phyloP scores from a whole-genome alignment of 495 filamentous ascomycete genomes.

The Aspergillus mulundensis region DNA sequence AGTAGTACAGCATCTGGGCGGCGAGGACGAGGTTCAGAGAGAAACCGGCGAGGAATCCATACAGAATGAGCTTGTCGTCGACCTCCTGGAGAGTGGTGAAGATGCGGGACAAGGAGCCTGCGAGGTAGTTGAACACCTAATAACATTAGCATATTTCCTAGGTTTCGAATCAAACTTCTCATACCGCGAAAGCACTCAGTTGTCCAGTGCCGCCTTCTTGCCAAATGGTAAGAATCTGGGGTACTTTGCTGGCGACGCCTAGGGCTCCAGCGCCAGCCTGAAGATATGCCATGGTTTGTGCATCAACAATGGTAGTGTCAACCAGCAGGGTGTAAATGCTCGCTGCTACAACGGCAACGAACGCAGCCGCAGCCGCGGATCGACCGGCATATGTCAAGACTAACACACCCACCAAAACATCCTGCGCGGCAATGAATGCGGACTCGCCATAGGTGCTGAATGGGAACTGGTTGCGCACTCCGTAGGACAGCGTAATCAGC shows the following conservation, averaged over 20 bases:
- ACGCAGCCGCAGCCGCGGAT: constrained; percentile 58
- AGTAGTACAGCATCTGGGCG: constrained; percentile 92
- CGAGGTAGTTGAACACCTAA: constrained; percentile 96
- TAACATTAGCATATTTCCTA: constrained; percentile 9
- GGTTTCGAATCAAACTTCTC: constrained; percentile 27
- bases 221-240: constrained; percentile 85
- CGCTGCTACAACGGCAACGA: constrained; percentile 69
- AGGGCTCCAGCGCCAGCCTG: constrained; percentile 83
- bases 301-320: constrained; percentile 60
- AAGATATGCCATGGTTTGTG: constrained; percentile 64
- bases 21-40: constrained; percentile 81
- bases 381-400: constrained; percentile 76
- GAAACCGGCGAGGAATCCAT: constrained; percentile 87
- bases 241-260: constrained; percentile 81
- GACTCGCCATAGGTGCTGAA: constrained; percentile 97
- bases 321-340: constrained; percentile 65
- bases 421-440: constrained; percentile 83
- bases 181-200: constrained; percentile 91
- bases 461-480: constrained; percentile 81
- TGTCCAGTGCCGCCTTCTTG: constrained; percentile 85
- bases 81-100: constrained; percentile 97
- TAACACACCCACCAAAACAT: constrained; percentile 78
- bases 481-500: constrained; percentile 85
- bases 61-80: constrained; percentile 89
- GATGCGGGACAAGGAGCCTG: constrained; percentile 85